A percentile compares a stretch with the other conserved stretches of the same genome.
These are phyloP conservation scores for Schwanniomyces polymorphus DNA, from an alignment of 805 yeast genomes.

Conservation along the genomic window DNA sequence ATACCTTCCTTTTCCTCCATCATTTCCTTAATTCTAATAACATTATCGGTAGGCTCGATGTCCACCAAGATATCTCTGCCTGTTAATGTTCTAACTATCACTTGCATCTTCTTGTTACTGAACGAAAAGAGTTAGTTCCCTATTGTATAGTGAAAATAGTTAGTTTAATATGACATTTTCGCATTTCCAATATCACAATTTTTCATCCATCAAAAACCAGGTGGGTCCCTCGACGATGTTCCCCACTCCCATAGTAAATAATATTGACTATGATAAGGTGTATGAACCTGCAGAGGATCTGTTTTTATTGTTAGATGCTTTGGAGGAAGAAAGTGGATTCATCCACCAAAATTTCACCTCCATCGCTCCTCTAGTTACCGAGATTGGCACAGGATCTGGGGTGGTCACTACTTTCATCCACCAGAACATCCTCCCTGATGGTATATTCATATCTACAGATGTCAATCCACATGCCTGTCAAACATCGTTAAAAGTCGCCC, in stretches of 20 bases:
- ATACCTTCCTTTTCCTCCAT: constrained; percentile 97
- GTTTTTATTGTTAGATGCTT: constrained; percentile 74
- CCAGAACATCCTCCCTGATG: constrained; percentile 50
- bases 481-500: constrained; percentile 29
- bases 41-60: constrained; percentile 65
- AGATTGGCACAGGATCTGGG: constrained; percentile 93
- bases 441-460: constrained; percentile 70
- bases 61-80: constrained; percentile 82
- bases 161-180: background rate
- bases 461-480: constrained; percentile 75
- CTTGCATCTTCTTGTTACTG: constrained; percentile 47
- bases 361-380: constrained; percentile 59
- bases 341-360: constrained; percentile 21
- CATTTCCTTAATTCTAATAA: constrained; percentile 79
- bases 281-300: constrained; percentile 97
- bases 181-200: background rate
- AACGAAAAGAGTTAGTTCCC: background rate
- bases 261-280: constrained; percentile 66
- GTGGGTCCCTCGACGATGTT: constrained; percentile 48
- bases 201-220: background rate
- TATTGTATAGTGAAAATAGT: background rate
- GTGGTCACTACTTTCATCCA: constrained; percentile 78
- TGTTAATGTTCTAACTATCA: constrained; percentile 74
- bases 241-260: constrained; percentile 67
- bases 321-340: constrained; percentile 57